Base-by-base conservation (phyloP, 768 basidiomycete genomes). In the Naganishia vishniacii region DNA sequence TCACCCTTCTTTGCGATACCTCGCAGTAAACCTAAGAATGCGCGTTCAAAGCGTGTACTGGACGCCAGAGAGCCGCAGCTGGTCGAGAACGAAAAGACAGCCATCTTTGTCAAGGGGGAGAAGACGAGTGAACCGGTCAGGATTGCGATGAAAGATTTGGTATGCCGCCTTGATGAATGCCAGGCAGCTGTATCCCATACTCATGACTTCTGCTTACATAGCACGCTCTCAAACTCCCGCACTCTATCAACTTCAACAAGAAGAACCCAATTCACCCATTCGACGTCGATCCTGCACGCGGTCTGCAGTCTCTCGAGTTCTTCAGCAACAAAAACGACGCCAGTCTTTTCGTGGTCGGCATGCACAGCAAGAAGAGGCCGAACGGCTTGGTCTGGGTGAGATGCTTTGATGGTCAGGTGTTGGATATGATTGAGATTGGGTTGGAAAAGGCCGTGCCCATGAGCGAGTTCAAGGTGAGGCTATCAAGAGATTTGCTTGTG, bases 381-480 rank as follows among this genome's bases (percentile, higher is more conserved):
- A 82, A 97, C 70, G 86, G 88, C 26, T 77, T 99, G 66, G 85
- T 87, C 0, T 84, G 97, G 71, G 88, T 86, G 6, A 80, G 95
- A 61, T 92, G 87, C 83, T 98, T 86, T 68, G 88, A 95, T 68
- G 82, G 85, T 44, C 81, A 84, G 72, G 84, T 97, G 37, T 79
- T 98, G 71, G 95, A 99, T 77, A 94, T 97, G 90, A 83, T 91
- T 64, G 95, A 98, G 79, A 79, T 95, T 9, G 92, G 94, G 0
- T 85, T 98, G 28, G 89, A 91, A 59, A 82, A 80, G 46, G 91
- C 86, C 73, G 82, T 84, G 58, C 81, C 84, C 67, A 93, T 98
- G 87, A 71, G 81, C 15, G 84, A 85, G 37, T 87, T 94, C 80
- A 89, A 91, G 81, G 95, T 88, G 75, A 62, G 84, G 78, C 32